Base-by-base conservation (phyloP, 768 basidiomycete species). In the Lactarius hengduanensis region DNA sequence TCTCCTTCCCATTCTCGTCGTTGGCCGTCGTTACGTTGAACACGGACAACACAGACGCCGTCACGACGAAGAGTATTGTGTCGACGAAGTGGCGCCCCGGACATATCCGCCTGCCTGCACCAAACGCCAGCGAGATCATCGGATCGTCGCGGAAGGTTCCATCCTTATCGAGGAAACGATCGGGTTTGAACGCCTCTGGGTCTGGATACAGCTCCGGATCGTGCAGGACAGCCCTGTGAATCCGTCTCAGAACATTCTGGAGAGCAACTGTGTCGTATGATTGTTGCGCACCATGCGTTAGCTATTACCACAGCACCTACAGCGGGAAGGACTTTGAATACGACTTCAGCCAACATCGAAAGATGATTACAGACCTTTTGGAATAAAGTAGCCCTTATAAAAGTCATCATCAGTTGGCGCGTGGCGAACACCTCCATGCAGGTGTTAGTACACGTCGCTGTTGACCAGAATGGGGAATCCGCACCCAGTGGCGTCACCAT, bases 151-250 rank as follows among this genome's bases (percentile, higher is more conserved):
- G 34, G 9, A 50, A 55, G 36, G 2, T 36, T 5, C 38, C 62
- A 22, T 26, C 45, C 30, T 53, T 6, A 30, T 45, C 28, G 32
- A 73, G 66, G 59, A 69, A 75, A n/a, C 75, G 72, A 15, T 74
- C 74, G 4, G 75, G 75, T 1, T 67, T 70, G 61, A 76, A 76
- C 0, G 38, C 38, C 36, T 73, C 69, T 10, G 75, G 75, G 41
- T 74, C 71, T 15, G 69, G 73, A 57, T 75, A 76, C 47, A 64
- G 59, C 15, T 61, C 61, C 38, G 74, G 73, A 62, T 76, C 74
- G 30, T 70, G 73, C 22, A 61, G 56, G 20, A 67, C 38, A 4
- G n/a, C 65, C 65, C 65, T 67, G 53, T 6, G 4, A 6, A 16
- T 40, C 15, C 38, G 1, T 7, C 36, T 10, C 36, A 20, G 20